Base-by-base conservation (phyloP, 2,329 filamentous ascomycete genomes). In the Microcera coccophila region DNA sequence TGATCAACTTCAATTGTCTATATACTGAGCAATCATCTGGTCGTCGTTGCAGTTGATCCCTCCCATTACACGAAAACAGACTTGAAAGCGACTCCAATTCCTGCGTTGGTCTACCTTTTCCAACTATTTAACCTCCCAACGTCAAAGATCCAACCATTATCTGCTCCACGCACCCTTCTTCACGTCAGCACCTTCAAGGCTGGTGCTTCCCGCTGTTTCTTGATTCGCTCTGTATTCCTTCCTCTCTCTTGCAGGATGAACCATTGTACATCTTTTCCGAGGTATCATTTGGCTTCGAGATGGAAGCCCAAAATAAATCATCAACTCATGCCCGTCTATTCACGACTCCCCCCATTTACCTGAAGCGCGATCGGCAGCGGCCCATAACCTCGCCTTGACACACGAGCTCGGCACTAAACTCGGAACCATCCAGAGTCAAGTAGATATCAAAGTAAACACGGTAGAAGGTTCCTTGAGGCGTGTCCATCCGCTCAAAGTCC, bases 351-450 rank as follows among this genome's bases (percentile, higher is more conserved):
- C 29, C 32, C 28, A 22, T 53, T 66, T 72, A 84, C 67, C 80
- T 75, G 76, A 97, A 97, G 63, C 90, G 81, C 46, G 91, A 87
- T 51, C 90, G 85, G 79, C 91, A 97, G 52, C 91, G 84, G 53
- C 93, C 93, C 93, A 97, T 98, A 54, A 98, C 90, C 68, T 97
- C 93, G 61, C 93, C 93, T 68, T 98, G 93, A 71, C 93, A 98
- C n/a, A 97, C 91, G 29, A 98, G 75, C 72, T 97, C 93, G 40
- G 93, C 93, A 58, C 93, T 97, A 74, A 98, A 97, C 66, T 98
- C 93, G 39, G 88, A 95, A 17, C 93, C 93, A 61, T 98, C 93
- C 14, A 98, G 83, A 0, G 93, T 97, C 53, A 98, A 81, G 68
- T 95, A 94, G 54, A 85, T 85, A 56, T 85, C 82, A 55, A 85